phyloP scores from a whole-genome alignment of 345 rosid genomes.

The Lumnitzera racemosa region DNA sequence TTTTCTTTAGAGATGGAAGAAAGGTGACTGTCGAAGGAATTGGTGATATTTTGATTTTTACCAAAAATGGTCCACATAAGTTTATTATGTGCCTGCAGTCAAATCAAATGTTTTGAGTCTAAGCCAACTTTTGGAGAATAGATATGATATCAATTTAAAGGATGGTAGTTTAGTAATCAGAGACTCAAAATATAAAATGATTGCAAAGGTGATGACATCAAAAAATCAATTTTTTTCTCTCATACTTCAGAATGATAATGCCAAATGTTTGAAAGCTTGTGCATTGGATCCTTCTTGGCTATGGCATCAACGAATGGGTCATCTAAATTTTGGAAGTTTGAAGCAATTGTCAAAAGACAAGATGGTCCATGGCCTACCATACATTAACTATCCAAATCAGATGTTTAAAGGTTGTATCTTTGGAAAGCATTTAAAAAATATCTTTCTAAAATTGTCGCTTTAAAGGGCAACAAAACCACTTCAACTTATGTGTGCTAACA shows the following conservation, averaged over 20 bases:
- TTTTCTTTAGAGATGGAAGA: too few species aligned
- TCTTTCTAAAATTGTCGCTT: neutral
- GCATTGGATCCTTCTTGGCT: neutral
- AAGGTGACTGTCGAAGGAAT: too few species aligned
- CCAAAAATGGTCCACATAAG: too few species aligned
- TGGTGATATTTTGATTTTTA: too few species aligned
- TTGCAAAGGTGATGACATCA: too few species aligned
- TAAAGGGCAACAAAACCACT: neutral
- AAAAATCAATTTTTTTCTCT: neutral
- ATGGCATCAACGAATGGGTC: neutral
- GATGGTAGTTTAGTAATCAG: too few species aligned
- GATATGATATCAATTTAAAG: too few species aligned
- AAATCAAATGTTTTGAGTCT: too few species aligned
- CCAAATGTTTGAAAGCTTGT: neutral
- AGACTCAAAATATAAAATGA: too few species aligned
- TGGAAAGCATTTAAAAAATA: neutral
- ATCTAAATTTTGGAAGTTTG: constrained; percentile 4
- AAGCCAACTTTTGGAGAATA: too few species aligned
- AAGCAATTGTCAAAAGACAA: neutral
- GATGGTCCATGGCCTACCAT: constrained; percentile 5
- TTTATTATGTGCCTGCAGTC: too few species aligned
- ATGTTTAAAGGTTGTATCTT: neutral
- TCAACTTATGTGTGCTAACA: neutral
- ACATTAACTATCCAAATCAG: neutral
- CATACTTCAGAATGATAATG: neutral